Conservation (phyloP, 129 eudicot genomes). For the Solidago caesia region DNA sequence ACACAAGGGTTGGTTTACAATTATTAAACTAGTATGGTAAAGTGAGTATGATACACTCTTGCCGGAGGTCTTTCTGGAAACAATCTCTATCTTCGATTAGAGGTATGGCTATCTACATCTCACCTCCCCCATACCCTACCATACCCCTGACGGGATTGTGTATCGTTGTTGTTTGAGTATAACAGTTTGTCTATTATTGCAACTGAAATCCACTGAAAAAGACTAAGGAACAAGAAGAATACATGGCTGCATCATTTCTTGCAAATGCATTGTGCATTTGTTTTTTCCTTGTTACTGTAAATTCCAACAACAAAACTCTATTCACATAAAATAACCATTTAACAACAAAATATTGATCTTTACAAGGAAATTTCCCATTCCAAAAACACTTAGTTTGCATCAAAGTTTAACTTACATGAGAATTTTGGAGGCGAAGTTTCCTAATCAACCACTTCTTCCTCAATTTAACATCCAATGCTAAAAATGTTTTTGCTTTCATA, state of each 20-base stretch:
- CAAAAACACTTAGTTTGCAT: neutral
- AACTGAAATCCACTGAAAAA: neutral
- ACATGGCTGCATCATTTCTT: neutral
- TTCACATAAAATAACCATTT: neutral
- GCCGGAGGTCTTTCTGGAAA: no score
- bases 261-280: neutral
- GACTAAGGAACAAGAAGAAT: neutral
- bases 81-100: no score
- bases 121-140: no score
- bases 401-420: neutral
- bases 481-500: slow-evolving; percentile 53
- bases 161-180: no score
- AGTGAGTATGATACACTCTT: no score
- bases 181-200: no score
- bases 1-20: no score
- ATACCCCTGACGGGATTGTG: no score
- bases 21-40: no score
- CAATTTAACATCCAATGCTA: slow-evolving; percentile 47
- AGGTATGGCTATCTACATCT: no score
- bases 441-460: slow-evolving; percentile 58
- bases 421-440: slow-evolving; percentile 42
- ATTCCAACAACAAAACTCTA: neutral
- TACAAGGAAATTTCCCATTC: neutral
- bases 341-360: neutral
- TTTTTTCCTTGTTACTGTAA: neutral